Conservation (phyloP, 139 green algal genomes). For the Chlorella sorokiniana region DNA sequence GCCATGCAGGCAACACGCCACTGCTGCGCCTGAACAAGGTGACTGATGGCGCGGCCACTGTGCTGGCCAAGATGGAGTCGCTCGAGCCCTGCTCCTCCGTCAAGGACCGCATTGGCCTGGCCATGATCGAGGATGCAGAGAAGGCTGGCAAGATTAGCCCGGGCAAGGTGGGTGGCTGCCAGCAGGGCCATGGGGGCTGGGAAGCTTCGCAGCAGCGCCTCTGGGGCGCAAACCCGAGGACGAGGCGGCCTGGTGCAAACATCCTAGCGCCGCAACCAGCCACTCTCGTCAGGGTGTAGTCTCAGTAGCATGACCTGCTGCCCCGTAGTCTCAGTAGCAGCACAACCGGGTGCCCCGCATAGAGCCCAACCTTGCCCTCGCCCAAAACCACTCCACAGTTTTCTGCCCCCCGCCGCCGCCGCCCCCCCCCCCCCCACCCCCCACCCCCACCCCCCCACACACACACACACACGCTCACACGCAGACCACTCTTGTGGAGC, state of each 20-base stretch:
- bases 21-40: constrained; percentile 94
- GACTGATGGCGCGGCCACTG: constrained; percentile 48
- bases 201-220: too few species aligned
- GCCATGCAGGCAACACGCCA: constrained; percentile 86
- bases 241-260: too few species aligned
- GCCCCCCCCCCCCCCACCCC: neutral
- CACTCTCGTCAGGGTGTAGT: too few species aligned
- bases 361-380: too few species aligned
- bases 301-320: too few species aligned
- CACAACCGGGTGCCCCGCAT: too few species aligned
- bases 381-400: too few species aligned
- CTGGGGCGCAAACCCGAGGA: too few species aligned
- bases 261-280: too few species aligned
- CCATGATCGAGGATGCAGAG: constrained; percentile 91
- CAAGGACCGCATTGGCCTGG: constrained; percentile 82
- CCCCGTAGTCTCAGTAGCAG: too few species aligned
- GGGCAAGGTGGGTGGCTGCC: constrained; percentile 65
- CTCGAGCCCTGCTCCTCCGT: constrained; percentile 53
- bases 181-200: neutral
- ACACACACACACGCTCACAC: neutral
- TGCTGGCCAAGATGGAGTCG: constrained; percentile 49
- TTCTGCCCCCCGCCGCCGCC: neutral
- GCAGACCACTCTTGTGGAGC: constrained; percentile 81
- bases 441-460: neutral
- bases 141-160: constrained; percentile 79